phyloP scores from a whole-genome alignment of 192 early-diverging fungal species.

The Coemansia sp. region DNA sequence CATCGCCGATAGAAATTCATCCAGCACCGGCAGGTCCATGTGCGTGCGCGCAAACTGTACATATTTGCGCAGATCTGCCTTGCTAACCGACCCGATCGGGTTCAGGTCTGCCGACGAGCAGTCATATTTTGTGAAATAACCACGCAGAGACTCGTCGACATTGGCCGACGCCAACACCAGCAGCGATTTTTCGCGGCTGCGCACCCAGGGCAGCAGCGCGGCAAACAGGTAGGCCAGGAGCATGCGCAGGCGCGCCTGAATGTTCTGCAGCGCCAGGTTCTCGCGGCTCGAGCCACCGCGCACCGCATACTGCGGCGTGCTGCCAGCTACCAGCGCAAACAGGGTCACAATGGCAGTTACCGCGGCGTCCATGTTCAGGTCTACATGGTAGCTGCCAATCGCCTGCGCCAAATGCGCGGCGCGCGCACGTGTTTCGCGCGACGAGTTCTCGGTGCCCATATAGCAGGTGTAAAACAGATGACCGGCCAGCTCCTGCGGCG shows the following conservation, averaged over 20 bases:
- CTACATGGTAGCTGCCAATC: slow-evolving; percentile 90
- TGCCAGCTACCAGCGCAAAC: slow-evolving; percentile 70
- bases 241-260: slow-evolving; percentile 95
- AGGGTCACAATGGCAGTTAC: slow-evolving; percentile 70
- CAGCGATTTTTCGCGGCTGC: slow-evolving; percentile 54
- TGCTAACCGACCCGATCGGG: slow-evolving; percentile 93
- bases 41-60: slow-evolving; percentile 64
- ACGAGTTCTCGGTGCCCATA: slow-evolving; percentile 94
- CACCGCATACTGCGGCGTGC: slow-evolving; percentile 71
- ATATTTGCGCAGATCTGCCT: slow-evolving; percentile 79
- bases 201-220: slow-evolving; percentile 87
- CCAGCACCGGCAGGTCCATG: slow-evolving; percentile 66
- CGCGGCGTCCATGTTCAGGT: slow-evolving; percentile 84
- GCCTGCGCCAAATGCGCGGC: slow-evolving; percentile 71
- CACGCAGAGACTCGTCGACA: slow-evolving; percentile 93
- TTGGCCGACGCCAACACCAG: slow-evolving; percentile 96
- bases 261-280: slow-evolving; percentile 95
- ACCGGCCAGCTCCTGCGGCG: slow-evolving; percentile 77
- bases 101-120: slow-evolving; percentile 96
- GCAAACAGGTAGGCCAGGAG: slow-evolving; percentile 93
- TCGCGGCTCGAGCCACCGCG: slow-evolving; percentile 81
- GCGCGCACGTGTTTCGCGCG: slow-evolving; percentile 74
- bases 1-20: slow-evolving; percentile 74
- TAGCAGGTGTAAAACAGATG: slow-evolving; percentile 92
- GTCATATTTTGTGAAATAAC: slow-evolving; percentile 99